Conservation (phyloP, 163 green algal genomes). For the Scenedesmus sp. region DNA sequence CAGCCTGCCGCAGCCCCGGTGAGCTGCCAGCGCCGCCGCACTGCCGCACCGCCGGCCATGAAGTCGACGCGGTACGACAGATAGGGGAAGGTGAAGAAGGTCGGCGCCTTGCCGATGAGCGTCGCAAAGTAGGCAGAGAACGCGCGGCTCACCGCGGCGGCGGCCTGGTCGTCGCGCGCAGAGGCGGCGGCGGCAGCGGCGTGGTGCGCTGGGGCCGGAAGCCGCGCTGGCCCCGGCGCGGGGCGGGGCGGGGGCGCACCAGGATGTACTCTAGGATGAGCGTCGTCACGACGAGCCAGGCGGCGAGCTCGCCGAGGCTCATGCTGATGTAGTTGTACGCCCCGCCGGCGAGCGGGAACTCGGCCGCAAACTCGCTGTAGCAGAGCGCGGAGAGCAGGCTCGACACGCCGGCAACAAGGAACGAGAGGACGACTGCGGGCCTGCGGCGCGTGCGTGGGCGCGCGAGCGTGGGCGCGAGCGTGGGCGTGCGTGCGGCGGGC, state of each 20-base stretch:
- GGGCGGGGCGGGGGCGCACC: too few species aligned
- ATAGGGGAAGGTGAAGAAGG: slow-evolving; percentile 20
- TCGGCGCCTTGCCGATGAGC: not conserved
- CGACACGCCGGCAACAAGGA: slow-evolving; percentile 41
- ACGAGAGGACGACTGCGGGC: slow-evolving; percentile 26
- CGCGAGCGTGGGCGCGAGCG: too few species aligned
- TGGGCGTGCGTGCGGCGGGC: too few species aligned
- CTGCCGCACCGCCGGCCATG: slow-evolving; percentile 16
- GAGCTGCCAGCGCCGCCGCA: too few species aligned
- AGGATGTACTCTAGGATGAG: slow-evolving; percentile 53
- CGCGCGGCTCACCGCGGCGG: not conserved
- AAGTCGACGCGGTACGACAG: not conserved
- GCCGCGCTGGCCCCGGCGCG: slow-evolving; percentile 71
- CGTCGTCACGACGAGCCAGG: slow-evolving; percentile 51
- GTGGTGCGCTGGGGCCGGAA: slow-evolving; percentile 12
- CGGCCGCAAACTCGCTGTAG: slow-evolving; percentile 77
- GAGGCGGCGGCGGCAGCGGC: not conserved
- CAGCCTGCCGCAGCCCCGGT: too few species aligned
- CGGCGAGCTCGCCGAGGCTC: slow-evolving; percentile 64
- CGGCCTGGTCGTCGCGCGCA: not conserved
- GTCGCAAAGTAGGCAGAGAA: slow-evolving; percentile 45
- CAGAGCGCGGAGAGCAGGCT: slow-evolving; percentile 73
- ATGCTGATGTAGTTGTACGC: slow-evolving; percentile 73
- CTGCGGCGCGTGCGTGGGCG: not conserved
- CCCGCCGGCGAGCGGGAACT: slow-evolving; percentile 72